Percentiles rank a stretch among this genome's conserved stretches.
These are phyloP conservation scores for Akanthomyces lecanii DNA, from an alignment of 2,329 filamentous ascomycete genomes.

Conservation along the genomic window DNA sequence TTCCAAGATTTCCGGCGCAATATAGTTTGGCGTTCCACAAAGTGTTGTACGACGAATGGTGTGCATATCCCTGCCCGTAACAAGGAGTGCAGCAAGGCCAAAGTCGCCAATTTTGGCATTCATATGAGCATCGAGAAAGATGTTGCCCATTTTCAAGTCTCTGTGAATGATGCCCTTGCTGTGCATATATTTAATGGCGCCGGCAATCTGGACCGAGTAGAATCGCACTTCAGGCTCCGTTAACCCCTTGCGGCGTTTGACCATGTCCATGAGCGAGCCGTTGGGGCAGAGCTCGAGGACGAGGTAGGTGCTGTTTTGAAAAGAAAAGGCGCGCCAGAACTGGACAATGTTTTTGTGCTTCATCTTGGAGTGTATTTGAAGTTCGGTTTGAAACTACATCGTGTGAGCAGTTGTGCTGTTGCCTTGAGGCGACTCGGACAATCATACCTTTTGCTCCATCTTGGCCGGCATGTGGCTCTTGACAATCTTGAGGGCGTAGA, in stretches of 20 bases:
- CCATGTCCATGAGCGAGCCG: slow-evolving; percentile 95
- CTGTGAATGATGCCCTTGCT: slow-evolving; percentile 92
- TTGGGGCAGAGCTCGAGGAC: slow-evolving; percentile 93
- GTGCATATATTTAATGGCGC: slow-evolving; percentile 97
- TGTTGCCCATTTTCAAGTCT: slow-evolving; percentile 96
- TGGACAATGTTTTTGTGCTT: slow-evolving; percentile 92
- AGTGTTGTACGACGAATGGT: slow-evolving; percentile 83
- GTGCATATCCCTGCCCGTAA: slow-evolving; percentile 86
- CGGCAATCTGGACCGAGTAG: slow-evolving; percentile 91
- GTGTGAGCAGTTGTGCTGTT: slow-evolving; percentile 15
- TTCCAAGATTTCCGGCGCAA: slow-evolving; percentile 92
- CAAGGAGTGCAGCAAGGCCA: slow-evolving; percentile 83
- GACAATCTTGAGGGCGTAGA: slow-evolving; percentile 76
- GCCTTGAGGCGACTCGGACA: too few species aligned
- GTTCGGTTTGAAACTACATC: slow-evolving; percentile 66
- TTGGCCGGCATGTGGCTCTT: slow-evolving; percentile 77
- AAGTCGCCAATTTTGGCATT: slow-evolving; percentile 98
- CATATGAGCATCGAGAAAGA: slow-evolving; percentile 92
- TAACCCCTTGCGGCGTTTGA: slow-evolving; percentile 83
- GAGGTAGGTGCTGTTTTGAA: slow-evolving; percentile 84
- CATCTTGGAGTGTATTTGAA: slow-evolving; percentile 98
- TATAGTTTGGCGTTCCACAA: slow-evolving; percentile 97
- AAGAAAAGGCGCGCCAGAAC: slow-evolving; percentile 91
- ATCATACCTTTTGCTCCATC: slow-evolving; percentile 73
- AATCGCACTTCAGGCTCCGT: slow-evolving; percentile 92